phyloP scores from a whole-genome alignment of 225 moss, liverwort and hornwort species.

The Takakia lepidozioides region DNA sequence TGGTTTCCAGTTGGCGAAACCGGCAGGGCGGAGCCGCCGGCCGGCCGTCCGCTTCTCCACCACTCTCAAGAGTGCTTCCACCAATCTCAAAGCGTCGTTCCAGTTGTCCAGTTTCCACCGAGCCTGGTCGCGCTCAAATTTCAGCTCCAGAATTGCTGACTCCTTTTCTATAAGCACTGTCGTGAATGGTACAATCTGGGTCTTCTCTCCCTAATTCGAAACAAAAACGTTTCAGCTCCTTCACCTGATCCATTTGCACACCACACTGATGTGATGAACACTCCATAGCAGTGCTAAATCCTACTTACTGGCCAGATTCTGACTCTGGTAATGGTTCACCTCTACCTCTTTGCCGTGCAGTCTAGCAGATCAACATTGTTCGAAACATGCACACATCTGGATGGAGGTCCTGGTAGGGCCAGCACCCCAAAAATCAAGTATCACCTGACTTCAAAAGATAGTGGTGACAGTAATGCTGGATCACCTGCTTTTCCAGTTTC shows the following conservation, averaged over 20 bases:
- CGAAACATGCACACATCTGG: too few species aligned
- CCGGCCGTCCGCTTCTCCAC: constrained; percentile 36
- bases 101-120: constrained; percentile 58
- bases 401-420: too few species aligned
- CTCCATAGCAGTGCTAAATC: too few species aligned
- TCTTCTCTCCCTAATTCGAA: constrained; percentile 25
- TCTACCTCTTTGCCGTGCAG: too few species aligned
- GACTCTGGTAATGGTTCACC: too few species aligned
- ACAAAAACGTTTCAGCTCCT: constrained; percentile 17
- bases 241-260: constrained; percentile 11
- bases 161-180: constrained; percentile 8
- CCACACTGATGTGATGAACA: not conserved
- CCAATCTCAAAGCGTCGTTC: constrained; percentile 51
- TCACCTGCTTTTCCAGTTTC: constrained; percentile 19
- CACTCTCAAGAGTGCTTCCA: constrained; percentile 55
- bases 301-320: too few species aligned
- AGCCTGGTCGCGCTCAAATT: constrained; percentile 65
- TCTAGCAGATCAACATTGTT: too few species aligned
- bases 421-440: too few species aligned
- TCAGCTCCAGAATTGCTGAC: constrained; percentile 16
- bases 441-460: too few species aligned
- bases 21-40: too few species aligned
- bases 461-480: too few species aligned
- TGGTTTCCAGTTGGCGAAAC: too few species aligned
- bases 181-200: constrained; percentile 14